Conservation (phyloP, 306 rosid genomes). For the Mimosa bimucronata region DNA sequence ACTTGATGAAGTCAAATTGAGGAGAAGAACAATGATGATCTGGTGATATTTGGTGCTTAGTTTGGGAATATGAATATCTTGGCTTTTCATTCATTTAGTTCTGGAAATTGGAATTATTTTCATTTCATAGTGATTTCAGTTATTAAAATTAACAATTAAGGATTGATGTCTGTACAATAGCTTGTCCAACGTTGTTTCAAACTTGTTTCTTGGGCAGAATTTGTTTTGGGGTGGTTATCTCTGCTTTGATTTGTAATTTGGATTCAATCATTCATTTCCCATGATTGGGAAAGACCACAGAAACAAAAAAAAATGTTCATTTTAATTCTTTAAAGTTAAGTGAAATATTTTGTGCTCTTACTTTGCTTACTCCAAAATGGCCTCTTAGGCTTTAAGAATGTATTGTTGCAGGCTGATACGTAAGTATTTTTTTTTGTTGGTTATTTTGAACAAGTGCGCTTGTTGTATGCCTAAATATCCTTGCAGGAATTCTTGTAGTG, state of each 20-base stretch:
- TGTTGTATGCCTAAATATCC: no score
- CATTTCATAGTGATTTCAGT: background rate
- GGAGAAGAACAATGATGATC: slow-evolving; percentile 3
- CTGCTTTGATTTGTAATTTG: no score
- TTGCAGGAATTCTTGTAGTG: no score
- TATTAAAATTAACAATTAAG: background rate
- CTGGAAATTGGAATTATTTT: background rate
- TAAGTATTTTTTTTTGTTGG: no score
- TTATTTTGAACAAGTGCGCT: no score
- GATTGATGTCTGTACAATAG: background rate
- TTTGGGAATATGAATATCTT: no score
- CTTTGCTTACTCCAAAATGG: background rate
- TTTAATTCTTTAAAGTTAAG: background rate
- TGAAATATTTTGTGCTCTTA: background rate
- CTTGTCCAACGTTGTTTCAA: no score
- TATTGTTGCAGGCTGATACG: no score
- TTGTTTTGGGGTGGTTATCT: no score
- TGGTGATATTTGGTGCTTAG: background rate
- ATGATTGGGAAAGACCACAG: background rate
- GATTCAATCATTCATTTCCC: background rate
- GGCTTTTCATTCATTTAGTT: background rate
- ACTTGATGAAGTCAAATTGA: background rate
- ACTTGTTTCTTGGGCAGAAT: no score
- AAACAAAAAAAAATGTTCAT: background rate
- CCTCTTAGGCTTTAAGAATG: background rate